Evolutionary conservation across 176 grass and related monocot genomes (phyloP), one percentile per base, ranked within the genome.

Genomic region (Aegilops speltoides): DNA sequence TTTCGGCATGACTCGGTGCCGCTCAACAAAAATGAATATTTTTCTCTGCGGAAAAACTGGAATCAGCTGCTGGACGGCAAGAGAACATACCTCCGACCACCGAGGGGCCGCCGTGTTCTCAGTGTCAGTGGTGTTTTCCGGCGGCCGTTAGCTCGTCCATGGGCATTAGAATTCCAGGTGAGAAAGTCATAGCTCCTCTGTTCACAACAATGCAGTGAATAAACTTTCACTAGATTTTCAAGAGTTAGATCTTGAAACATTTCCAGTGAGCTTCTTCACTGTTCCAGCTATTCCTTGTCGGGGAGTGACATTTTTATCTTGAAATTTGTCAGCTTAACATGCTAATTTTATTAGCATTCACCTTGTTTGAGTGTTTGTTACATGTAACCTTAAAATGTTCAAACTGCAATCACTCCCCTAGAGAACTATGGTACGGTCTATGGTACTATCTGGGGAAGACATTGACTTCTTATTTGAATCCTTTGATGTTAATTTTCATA

Each of bases 101-200:
- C 9, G 43, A 66, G 43, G 16, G 28, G 0, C 3, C 19, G 22
- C 61, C 16, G 5, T 50, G 17, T 32, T n/a, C 64, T 31, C 25
- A 15, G 50, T 54, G 16, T 16, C 16, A 54, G 33, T 54, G 46
- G 22, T 79, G 64, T 36, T 29, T 82, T 82, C 11, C 15, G n/a
- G 32, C 20, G 7, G 19, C 79, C 79, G n/a, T 10, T 68, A 15
- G 15, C 38, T 48, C 62, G 25, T 81, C 50, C 50, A 54, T 54
- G 50, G 50, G 15, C 79, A 81, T 43, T 81, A 81, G 16, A 23
- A 67, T 32, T 38, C 64, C 23, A 48, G 79, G 79, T 82, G 46
- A 14, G 46, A 81, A 81, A 32, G 64, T 19, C 25, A 22, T 45
- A 31, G 13, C 13, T 52, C 73, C 45, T 76, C 60, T 23, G n/a